A percentile compares a stretch with the other conserved stretches of the same genome.
phyloP scores from a whole-genome alignment of 2,329 filamentous ascomycete genomes.

The Fusarium duplospermum region DNA sequence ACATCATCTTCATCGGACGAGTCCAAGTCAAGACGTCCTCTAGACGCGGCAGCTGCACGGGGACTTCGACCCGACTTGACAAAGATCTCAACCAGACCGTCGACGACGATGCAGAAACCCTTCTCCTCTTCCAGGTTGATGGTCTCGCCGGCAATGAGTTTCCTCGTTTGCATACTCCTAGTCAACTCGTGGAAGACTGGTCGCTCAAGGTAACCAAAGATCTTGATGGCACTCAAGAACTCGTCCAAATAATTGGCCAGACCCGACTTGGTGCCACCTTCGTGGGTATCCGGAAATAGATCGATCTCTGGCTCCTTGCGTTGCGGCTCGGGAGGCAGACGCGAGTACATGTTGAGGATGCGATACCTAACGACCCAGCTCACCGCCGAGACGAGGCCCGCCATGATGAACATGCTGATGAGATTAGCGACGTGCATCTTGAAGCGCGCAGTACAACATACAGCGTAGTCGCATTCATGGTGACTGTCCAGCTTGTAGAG shows the following conservation, averaged over 20 bases:
- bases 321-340: slow-evolving; percentile 92
- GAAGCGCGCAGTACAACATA: slow-evolving; percentile 57
- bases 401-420: slow-evolving; percentile 77
- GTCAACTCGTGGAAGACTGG: slow-evolving; percentile 98
- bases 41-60: slow-evolving; percentile 46
- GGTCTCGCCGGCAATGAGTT: slow-evolving; percentile 95
- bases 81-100: slow-evolving; percentile 96
- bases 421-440: slow-evolving; percentile 21
- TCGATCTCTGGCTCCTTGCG: slow-evolving; percentile 96
- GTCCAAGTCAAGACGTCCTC: slow-evolving; percentile 46
- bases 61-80: slow-evolving; percentile 83
- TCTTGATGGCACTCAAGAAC: slow-evolving; percentile 97
- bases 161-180: slow-evolving; percentile 96
- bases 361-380: slow-evolving; percentile 97
- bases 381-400: slow-evolving; percentile 81
- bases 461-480: slow-evolving; percentile 98
- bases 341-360: slow-evolving; percentile 96
- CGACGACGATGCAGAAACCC: slow-evolving; percentile 96
- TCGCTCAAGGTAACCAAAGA: slow-evolving; percentile 96
- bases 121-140: slow-evolving; percentile 97
- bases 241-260: slow-evolving; percentile 97
- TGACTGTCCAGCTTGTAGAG: slow-evolving; percentile 94
- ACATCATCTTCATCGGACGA: slow-evolving; percentile 76
- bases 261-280: slow-evolving; percentile 89
- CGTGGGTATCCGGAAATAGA: slow-evolving; percentile 92